Base-by-base conservation (phyloP, 2,329 filamentous ascomycete species). In the Trichophyton simii region DNA sequence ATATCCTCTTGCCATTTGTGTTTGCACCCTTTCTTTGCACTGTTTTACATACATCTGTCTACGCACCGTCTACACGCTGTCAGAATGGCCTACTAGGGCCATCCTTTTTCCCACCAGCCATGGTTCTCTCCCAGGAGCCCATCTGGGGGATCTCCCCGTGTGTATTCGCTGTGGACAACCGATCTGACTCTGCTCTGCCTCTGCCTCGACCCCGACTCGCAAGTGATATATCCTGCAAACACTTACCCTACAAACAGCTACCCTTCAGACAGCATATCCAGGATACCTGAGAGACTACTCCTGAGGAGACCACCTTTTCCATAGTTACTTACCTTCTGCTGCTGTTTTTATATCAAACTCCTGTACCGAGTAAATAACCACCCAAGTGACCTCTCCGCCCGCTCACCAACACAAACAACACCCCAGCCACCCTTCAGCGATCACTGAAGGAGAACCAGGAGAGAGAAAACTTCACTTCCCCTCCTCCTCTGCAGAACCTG, bases 131-230 rank as follows among this genome's bases (percentile, higher is more conserved):
- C 34, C 55, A 38, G 55, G 34, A 54, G 31, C 50, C 55, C 38
- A 41, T 58, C 55, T 44, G 55, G 55, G 55, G 55, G 55, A 41
- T 15, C 8, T 41, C 55, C 55, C 55, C 55, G 38, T 58, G 55
- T 44, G 55, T 41, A 25, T 41, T 57, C 25, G 34, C 55, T 58
- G 55, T 41, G 55, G 38, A 22, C 31, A 58, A 38, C 55, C 20
- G 41, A 34, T 58, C 38, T 31, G 15, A 41, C 55, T 15, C n/a
- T 44, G n/a, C 38, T 34, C 28, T 38, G 9, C 34, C 11, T 38
- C 34, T 38, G 9, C 34, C 11, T 38, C 34, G 34, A 13, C 11
- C 34, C 36, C 34, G 15, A 25, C 25, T 58, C 55, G 31, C 55
- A 18, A 41, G 9, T n/a, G 13, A 15, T 34, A 25, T 34, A 54